A percentile compares a stretch with the other conserved stretches of the same genome.
These are phyloP conservation scores for Paramecium primaurelia DNA, from an alignment of 73 alveolate species.

Conservation along the genomic window DNA sequence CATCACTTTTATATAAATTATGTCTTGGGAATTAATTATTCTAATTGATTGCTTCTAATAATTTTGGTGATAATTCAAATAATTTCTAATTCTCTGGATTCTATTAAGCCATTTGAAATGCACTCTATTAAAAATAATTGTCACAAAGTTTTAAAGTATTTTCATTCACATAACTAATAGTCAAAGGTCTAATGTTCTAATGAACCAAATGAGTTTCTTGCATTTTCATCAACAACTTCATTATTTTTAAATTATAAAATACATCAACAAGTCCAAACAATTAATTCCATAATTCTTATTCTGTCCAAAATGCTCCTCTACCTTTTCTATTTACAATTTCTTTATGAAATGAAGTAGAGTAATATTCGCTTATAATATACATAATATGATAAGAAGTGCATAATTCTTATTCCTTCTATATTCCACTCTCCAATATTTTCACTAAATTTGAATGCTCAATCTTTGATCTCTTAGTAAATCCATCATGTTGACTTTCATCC, in stretches of 20 bases:
- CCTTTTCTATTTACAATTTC: not conserved
- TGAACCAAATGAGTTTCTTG: not conserved
- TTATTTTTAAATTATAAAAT: not conserved
- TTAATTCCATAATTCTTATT: not conserved
- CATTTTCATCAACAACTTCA: not conserved
- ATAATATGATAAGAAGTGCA: not conserved
- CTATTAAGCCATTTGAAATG: not conserved
- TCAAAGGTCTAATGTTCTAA: not conserved
- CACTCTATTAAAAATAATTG: not conserved
- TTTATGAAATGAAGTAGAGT: conserved; percentile 4
- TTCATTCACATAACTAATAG: not conserved
- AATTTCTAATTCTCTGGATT: not conserved
- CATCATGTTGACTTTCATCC: not conserved
- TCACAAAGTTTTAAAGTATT: not conserved
- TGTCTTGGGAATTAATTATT: conserved; percentile 38
- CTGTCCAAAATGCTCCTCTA: not conserved
- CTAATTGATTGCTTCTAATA: not conserved
- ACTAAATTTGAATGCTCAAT: conserved; percentile 2
- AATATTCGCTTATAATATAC: not conserved
- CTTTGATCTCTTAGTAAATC: not conserved
- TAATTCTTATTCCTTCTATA: not conserved
- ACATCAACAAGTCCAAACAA: not conserved
- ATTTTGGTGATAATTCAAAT: conserved; percentile 35
- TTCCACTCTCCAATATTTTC: not conserved
- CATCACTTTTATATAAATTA: conserved; percentile 49